These are phyloP conservation scores for Paraphoma chrysanthemicola DNA, from an alignment of 2,329 filamentous ascomycete genomes.

Conservation along the genomic window DNA sequence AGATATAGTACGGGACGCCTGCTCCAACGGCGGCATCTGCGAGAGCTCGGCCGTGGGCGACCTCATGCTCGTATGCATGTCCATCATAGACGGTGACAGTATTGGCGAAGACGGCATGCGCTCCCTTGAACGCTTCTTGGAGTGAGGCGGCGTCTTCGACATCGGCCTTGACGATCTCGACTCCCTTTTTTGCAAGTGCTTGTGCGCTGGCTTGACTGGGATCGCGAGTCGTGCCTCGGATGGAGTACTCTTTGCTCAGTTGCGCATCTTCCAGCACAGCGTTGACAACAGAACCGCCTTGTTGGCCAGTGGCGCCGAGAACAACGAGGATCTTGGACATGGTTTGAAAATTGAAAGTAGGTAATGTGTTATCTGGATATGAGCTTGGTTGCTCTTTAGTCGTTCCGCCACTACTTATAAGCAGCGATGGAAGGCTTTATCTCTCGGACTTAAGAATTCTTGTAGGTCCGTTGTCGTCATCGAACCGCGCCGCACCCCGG, in stretches of 20 bases:
- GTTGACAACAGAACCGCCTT: conserved; percentile 57
- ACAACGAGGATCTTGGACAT: conserved; percentile 38
- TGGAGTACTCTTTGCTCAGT: conserved; percentile 54
- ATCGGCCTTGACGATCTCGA: conserved; percentile 52
- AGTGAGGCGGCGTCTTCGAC: conserved; percentile 49
- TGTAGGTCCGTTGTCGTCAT: too few relatives aligned
- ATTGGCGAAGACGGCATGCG: conserved; percentile 57
- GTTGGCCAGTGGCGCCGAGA: conserved; percentile 60
- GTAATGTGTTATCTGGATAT: background rate
- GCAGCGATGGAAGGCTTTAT: too few relatives aligned
- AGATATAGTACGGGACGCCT: conserved; percentile 51
- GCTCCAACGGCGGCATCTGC: conserved; percentile 47
- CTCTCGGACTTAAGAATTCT: too few relatives aligned
- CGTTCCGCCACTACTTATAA: too few relatives aligned
- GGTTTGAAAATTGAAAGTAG: background rate
- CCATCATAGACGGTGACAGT: conserved; percentile 39
- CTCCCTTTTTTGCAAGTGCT: conserved; percentile 35
- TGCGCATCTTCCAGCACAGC: conserved; percentile 52
- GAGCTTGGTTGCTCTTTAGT: background rate
- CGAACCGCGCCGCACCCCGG: too few relatives aligned
- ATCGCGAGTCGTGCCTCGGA: conserved; percentile 60
- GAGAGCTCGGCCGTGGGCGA: conserved; percentile 41
- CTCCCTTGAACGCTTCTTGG: conserved; percentile 49
- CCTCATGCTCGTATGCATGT: conserved; percentile 27
- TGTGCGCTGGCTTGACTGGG: conserved; percentile 41